Conservation (phyloP, 2,329 filamentous ascomycete genomes). For the Cucurbitaria berberidis region DNA sequence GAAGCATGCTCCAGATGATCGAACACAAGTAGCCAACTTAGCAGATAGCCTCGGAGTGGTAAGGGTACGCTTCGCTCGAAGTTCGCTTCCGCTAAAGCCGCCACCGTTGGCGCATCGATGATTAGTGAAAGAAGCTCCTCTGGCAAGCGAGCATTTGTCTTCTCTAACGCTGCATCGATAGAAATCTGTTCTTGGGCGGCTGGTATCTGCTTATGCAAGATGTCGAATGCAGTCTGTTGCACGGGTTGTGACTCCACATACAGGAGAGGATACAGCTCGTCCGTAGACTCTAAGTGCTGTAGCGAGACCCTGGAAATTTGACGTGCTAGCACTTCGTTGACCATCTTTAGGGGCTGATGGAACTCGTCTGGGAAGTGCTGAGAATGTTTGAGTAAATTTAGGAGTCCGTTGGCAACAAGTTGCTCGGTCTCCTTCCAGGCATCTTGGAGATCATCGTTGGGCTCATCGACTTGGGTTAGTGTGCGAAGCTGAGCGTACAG, state of each 20-base stretch:
- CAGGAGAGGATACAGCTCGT: constrained; percentile 76
- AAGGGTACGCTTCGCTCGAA: constrained; percentile 71
- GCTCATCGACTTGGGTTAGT: constrained; percentile 63
- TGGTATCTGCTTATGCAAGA: constrained; percentile 83
- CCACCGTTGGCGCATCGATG: constrained; percentile 75
- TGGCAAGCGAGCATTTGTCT: constrained; percentile 74
- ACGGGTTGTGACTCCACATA: constrained; percentile 76
- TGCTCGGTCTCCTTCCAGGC: constrained; percentile 68
- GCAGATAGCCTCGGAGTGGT: constrained; percentile 76
- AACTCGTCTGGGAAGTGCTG: constrained; percentile 58
- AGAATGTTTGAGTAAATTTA: constrained; percentile 67
- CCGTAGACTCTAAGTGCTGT: constrained; percentile 66
- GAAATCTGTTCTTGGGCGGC: constrained; percentile 80
- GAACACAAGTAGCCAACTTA: constrained; percentile 90
- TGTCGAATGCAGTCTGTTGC: constrained; percentile 78
- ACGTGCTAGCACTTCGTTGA: constrained; percentile 75
- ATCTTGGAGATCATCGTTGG: constrained; percentile 87
- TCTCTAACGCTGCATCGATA: constrained; percentile 74
- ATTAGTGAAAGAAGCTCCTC: constrained; percentile 85
- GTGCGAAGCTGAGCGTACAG: constrained; percentile 69
- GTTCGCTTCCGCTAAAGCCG: constrained; percentile 68
- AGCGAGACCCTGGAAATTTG: constrained; percentile 70
- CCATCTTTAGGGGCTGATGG: constrained; percentile 73
- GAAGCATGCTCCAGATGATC: constrained; percentile 81
- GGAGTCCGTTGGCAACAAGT: constrained; percentile 62